Conservation (phyloP, 169 alveolate genomes). For the Plasmodium adleri region DNA sequence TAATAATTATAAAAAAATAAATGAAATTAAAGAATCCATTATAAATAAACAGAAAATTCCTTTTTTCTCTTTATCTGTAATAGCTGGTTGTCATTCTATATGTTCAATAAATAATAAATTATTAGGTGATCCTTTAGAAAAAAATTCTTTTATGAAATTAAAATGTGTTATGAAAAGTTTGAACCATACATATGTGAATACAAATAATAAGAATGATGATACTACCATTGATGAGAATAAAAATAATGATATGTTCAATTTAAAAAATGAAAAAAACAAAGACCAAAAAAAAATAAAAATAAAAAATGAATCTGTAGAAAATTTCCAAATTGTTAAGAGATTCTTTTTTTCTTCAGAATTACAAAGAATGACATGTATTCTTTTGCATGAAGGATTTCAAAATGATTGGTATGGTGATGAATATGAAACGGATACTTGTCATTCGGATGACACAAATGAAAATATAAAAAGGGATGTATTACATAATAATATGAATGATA, state of each 20-base stretch:
- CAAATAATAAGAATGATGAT: neutral
- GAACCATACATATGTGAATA: slow-evolving; percentile 56
- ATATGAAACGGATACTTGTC: slow-evolving; percentile 41
- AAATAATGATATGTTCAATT: neutral
- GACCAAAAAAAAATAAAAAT: slow-evolving; percentile 6
- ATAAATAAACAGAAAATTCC: slow-evolving; percentile 76
- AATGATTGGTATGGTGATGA: slow-evolving; percentile 74
- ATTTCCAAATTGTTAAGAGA: slow-evolving; percentile 80
- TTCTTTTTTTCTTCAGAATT: slow-evolving; percentile 91
- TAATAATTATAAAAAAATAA: slow-evolving; percentile 10
- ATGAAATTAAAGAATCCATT: slow-evolving; percentile 32
- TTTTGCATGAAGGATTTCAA: slow-evolving; percentile 65
- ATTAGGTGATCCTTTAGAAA: slow-evolving; percentile 98
- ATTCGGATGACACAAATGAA: slow-evolving; percentile 50
- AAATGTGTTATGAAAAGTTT: slow-evolving; percentile 73
- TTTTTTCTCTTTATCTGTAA: slow-evolving; percentile 88
- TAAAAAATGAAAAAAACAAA: neutral
- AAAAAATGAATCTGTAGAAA: slow-evolving; percentile 78
- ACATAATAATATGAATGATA: neutral
- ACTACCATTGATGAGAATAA: neutral
- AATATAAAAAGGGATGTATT: slow-evolving; percentile 12
- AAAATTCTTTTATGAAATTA: slow-evolving; percentile 88
- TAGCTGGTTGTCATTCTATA: slow-evolving; percentile 97
- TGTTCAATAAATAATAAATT: slow-evolving; percentile 88
- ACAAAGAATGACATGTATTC: slow-evolving; percentile 89